These are phyloP conservation scores for Vitis rotundifolia DNA, from an alignment of 164 flowering plant species.

Conservation along the genomic window DNA sequence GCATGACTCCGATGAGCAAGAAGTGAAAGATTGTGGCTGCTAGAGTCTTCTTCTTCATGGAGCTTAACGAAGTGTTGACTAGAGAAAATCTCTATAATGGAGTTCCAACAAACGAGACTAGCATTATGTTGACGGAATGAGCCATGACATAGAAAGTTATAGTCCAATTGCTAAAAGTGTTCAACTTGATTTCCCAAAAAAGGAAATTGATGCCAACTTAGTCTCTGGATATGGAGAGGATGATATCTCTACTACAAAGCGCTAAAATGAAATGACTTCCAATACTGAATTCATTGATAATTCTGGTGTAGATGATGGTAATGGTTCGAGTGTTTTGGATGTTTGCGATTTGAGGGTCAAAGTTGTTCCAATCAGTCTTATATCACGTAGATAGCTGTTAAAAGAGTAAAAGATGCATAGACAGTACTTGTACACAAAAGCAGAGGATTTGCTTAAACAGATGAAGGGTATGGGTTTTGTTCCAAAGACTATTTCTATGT, in stretches of 20 bases:
- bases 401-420: no score
- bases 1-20: no score
- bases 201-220: constrained; percentile 67
- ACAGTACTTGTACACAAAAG: no score
- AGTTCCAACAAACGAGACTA: constrained; percentile 29
- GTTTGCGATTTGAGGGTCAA: neutral
- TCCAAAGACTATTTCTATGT: no score
- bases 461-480: no score
- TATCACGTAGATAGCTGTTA: no score
- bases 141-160: constrained; percentile 34
- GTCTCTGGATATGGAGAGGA: constrained; percentile 52
- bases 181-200: constrained; percentile 62
- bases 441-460: no score
- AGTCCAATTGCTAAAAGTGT: constrained; percentile 56
- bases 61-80: constrained; percentile 26
- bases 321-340: constrained; percentile 8
- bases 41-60: no score
- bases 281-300: neutral
- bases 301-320: neutral
- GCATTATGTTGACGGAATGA: constrained; percentile 69
- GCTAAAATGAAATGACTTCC: constrained; percentile 4
- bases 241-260: neutral
- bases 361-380: no score
- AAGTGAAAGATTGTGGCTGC: no score
- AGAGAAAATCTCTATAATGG: constrained; percentile 34